Base-by-base conservation (phyloP, 768 basidiomycete species). In the Hortiboletus campestris region DNA sequence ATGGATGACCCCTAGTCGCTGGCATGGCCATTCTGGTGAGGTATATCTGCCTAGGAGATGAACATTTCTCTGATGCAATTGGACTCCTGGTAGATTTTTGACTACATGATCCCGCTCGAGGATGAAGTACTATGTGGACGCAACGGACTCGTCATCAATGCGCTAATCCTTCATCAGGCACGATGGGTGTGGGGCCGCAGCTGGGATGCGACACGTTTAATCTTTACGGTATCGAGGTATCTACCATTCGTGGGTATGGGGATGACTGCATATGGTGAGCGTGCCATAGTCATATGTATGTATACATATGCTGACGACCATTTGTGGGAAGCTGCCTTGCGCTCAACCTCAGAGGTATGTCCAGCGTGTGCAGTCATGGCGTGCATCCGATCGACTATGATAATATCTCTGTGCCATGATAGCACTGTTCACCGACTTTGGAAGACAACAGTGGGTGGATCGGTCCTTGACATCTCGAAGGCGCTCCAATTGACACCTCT, bases 231-330 rank as follows among this genome's bases (percentile, higher is more conserved):
- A 25, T 25, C 25, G 6, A 65, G 63, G 29, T 66, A 67, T 49
- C 28, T 67, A 11, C 63, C 64, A 4, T 65, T 62, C 28, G 34
- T 40, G 7, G 63, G 59, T 5, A 28, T 67, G 44, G 63, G 59
- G 7, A 28, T 67, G 44, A 53, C 57, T 28, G 49, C 36, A 34
- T 59, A 62, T 43, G 42, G 64, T 65, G 36, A 49, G 57, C 17
- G n/a, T 32, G 17, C 6, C 17, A 9, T 20, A 11, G 16, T 12
- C 10, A 19, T n/a, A 6, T 19, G 16, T 7, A 9, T 22, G n/a
- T n/a, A n/a, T 25, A 8, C 16, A 20, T 12, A 17, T 6, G 12
- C 43, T 56, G 19, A 55, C 13, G 9, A 40, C 6, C 3, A 5
- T 34, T 28, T 16, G 10, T 6, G 20, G 28, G 9, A 28, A 64